Percentiles rank a stretch among this genome's conserved stretches.
phyloP scores from a whole-genome alignment of 2,329 filamentous ascomycete genomes.

The Lasiodiplodia theobromae region DNA sequence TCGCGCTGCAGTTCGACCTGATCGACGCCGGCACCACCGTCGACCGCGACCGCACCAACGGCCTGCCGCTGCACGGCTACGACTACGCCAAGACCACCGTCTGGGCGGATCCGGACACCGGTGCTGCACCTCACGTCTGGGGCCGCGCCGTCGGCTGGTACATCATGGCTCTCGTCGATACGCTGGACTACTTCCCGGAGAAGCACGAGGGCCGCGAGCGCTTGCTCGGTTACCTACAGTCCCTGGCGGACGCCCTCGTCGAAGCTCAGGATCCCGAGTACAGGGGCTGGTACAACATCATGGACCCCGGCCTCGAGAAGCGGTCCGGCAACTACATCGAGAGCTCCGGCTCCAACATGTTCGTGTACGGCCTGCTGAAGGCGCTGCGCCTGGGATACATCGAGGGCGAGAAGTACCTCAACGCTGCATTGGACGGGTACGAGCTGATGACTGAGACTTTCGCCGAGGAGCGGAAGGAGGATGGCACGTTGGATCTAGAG shows the following conservation, averaged over 20 bases:
- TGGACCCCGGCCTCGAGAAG: slow-evolving; percentile 56
- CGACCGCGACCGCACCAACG: slow-evolving; percentile 42
- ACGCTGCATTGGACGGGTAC: slow-evolving; percentile 54
- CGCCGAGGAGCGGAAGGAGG: slow-evolving; percentile 54
- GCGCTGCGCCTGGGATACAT: slow-evolving; percentile 43
- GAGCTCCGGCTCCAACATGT: slow-evolving; percentile 64
- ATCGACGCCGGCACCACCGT: slow-evolving; percentile 46
- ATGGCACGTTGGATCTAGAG: slow-evolving; percentile 56
- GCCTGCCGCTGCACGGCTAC: slow-evolving; percentile 45
- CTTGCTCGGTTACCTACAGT: slow-evolving; percentile 50
- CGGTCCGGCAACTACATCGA: slow-evolving; percentile 66
- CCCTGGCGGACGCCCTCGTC: slow-evolving; percentile 53
- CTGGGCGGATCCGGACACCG: slow-evolving; percentile 46
- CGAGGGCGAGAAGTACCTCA: slow-evolving; percentile 46
- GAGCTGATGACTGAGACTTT: slow-evolving; percentile 54
- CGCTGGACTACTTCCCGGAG: slow-evolving; percentile 55
- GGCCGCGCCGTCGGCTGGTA: slow-evolving; percentile 49
- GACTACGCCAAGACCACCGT: slow-evolving; percentile 44
- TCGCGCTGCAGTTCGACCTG: slow-evolving; percentile 45
- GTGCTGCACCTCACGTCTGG: slow-evolving; percentile 47
- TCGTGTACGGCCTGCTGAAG: slow-evolving; percentile 46
- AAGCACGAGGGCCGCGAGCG: slow-evolving; percentile 46
- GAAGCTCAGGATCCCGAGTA: slow-evolving; percentile 53
- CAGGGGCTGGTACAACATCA: slow-evolving; percentile 66
- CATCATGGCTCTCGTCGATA: slow-evolving; percentile 54